Conservation (phyloP, 768 basidiomycete genomes). For the Kondoa malvinella region DNA sequence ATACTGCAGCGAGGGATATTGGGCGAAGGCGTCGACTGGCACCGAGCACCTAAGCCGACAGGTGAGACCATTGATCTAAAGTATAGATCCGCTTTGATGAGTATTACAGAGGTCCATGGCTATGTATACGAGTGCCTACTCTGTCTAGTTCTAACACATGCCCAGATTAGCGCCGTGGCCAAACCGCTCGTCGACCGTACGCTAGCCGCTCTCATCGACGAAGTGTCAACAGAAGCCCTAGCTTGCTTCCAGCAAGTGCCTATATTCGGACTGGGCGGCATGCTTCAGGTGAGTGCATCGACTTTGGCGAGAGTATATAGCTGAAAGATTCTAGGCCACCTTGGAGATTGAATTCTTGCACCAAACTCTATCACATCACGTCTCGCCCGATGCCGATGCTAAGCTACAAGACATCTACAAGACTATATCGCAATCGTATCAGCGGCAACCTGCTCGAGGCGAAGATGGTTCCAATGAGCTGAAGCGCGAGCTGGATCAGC, state of each 20-base stretch:
- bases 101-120: conserved; percentile 63
- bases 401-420: conserved; percentile 82
- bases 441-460: conserved; percentile 42
- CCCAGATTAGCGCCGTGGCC: conserved; percentile 67
- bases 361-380: conserved; percentile 78
- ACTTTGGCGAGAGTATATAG: conserved; percentile 76
- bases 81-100: not conserved
- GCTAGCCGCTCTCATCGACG: conserved; percentile 60
- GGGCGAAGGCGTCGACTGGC: conserved; percentile 74
- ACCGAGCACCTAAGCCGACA: conserved; percentile 75
- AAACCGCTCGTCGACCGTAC: conserved; percentile 66
- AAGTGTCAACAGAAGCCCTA: conserved; percentile 65
- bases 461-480: conserved; percentile 61
- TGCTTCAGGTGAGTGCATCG: conserved; percentile 67
- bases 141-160: conserved; percentile 75
- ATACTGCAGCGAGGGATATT: conserved; percentile 67
- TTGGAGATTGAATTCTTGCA: conserved; percentile 99
- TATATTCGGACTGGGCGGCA: conserved; percentile 92
- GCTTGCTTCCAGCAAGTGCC: conserved; percentile 73
- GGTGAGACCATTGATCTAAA: conserved; percentile 38
- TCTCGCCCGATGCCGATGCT: conserved; percentile 59
- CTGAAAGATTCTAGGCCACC: conserved; percentile 96
- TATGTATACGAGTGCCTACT: conserved; percentile 84
- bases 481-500: conserved; percentile 68
- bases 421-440: conserved; percentile 83